Conservation (phyloP, 129 eudicot species). For the Kitagawia praeruptora region DNA sequence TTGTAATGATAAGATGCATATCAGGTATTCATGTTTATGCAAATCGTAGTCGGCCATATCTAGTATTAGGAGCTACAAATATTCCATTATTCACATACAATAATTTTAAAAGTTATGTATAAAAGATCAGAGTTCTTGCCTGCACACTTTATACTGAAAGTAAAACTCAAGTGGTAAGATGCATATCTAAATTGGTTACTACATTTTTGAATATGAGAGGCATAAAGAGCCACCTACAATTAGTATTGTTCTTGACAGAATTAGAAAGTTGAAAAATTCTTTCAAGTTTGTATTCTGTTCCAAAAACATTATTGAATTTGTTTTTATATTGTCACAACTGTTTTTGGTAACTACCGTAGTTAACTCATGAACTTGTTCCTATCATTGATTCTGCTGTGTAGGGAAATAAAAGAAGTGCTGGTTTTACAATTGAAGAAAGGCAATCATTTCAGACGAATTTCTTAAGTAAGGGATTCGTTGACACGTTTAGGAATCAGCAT, state of each 20-base stretch:
- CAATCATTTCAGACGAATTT: slow-evolving; percentile 67
- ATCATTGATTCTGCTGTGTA: slow-evolving; percentile 16
- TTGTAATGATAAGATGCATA: background rate
- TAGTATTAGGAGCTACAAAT: background rate
- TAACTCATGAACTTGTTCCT: background rate
- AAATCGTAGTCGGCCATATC: background rate
- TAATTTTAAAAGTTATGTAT: background rate
- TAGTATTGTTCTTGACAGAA: background rate
- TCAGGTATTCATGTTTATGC: background rate
- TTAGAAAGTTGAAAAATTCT: background rate
- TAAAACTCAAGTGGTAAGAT: background rate
- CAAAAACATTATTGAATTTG: background rate
- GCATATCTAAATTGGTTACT: background rate
- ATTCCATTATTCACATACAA: background rate
- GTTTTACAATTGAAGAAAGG: slow-evolving; percentile 93
- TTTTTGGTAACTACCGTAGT: background rate
- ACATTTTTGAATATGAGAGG: background rate
- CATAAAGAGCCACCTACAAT: background rate
- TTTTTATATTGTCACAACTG: background rate
- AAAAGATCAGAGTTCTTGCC: background rate
- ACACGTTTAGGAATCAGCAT: slow-evolving; percentile 85
- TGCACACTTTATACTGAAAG: background rate
- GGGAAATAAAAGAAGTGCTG: slow-evolving; percentile 98
- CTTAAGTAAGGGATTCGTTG: slow-evolving; percentile 70
- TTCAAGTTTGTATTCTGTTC: background rate